Evolutionary conservation across 73 alveolate species (phyloP).

Genomic region (Breviolum minutum): DNA sequence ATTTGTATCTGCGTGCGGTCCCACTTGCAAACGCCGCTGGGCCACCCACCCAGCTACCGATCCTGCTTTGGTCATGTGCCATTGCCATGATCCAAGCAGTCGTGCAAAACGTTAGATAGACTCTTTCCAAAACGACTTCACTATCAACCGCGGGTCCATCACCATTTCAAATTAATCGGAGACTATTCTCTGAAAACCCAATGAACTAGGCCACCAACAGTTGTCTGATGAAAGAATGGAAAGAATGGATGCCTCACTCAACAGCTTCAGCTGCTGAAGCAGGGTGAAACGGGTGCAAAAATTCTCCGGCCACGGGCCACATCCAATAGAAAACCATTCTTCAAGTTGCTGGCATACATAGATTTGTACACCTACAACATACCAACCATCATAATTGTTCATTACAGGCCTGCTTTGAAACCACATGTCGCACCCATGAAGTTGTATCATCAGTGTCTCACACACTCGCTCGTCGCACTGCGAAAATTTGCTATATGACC

Average conservation of each 20-base stretch:
- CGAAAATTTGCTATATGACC: neutral
- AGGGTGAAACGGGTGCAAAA: neutral
- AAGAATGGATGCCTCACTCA: neutral
- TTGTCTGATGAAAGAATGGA: neutral
- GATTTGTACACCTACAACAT: neutral
- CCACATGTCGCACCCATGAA: too few species aligned
- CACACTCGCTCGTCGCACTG: neutral
- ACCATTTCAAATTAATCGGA: neutral
- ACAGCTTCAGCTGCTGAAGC: constrained; percentile 1
- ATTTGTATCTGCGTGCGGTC: neutral
- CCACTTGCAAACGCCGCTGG: too few species aligned
- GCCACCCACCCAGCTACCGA: neutral
- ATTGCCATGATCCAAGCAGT: constrained; percentile 31
- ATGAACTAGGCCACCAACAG: neutral
- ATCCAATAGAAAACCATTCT: too few species aligned
- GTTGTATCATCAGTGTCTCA: too few species aligned
- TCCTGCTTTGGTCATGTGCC: neutral
- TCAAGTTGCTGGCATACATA: neutral
- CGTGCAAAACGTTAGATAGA: neutral
- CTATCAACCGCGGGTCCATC: neutral
- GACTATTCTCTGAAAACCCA: neutral
- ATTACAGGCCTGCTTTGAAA: neutral
- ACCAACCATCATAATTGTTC: neutral
- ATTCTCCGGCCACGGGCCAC: too few species aligned
- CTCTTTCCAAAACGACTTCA: neutral